Evolutionary conservation across 2,329 filamentous ascomycete species (phyloP), one percentile per base, ranked within the genome.

Genomic region (Aureobasidium vineae): DNA sequence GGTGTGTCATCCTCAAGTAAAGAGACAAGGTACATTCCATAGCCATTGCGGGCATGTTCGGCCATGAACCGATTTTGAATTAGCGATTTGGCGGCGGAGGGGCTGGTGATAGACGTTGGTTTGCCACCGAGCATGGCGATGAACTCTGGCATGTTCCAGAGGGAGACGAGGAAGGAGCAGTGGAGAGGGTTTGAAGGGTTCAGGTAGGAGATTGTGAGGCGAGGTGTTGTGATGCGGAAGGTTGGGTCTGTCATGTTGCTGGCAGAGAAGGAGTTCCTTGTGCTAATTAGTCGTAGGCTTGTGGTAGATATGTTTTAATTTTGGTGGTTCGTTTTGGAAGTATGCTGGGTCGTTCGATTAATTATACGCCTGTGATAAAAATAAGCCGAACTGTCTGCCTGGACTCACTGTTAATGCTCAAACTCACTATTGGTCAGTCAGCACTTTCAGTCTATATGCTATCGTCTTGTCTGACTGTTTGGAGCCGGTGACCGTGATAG

Each of bases 111-210:
- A n/a, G 56, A 36, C 0, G 56, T 60, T 16, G 56, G 56, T 23
- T 45, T 60, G 26, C 41, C 41, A 19, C n/a, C 28, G 19, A 47
- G 40, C 56, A 60, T 60, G 56, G 56, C 8, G 28, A 49, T 47
- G 41, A 60, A 60, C 38, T 60, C 56, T 26, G 56, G 26, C 13
- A 41, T 60, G 56, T 60, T 60, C 56, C 56, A 60, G 41, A 60
- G 56, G 13, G 26, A 23, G 19, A 49, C 56, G n/a, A 60, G 21
- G 11, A 60, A 47, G 1, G 43, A 6, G 40, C 40, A 47, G 19
- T 60, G 56, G 2, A 8, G 1, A 1, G 41, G 41, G n/a, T 60
- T 47, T 21, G 11, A 21, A 7, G 56, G 56, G 28, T 45, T 19
- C 1, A 60, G 56, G 28, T 60, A 13, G 16, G 56, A 36, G 26